These are phyloP conservation scores for Yamadazyma diospyri DNA, from an alignment of 1,139 yeast species.

Conservation along the genomic window DNA sequence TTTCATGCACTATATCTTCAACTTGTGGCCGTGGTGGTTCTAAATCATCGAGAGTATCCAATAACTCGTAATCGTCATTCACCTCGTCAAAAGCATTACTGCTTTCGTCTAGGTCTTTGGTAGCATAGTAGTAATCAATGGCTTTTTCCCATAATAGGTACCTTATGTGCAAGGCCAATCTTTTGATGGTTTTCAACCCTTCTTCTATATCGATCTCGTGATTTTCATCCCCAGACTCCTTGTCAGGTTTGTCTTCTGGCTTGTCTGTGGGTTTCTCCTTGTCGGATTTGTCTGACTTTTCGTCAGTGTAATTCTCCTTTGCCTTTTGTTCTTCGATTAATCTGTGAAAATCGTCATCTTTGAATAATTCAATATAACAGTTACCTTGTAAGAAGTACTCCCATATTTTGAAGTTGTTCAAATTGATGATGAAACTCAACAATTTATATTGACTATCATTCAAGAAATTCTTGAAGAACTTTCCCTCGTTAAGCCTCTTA, in stretches of 20 bases:
- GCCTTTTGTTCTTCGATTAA: constrained; percentile 2
- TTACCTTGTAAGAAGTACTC: constrained; percentile 52
- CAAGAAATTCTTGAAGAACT: constrained; percentile 56
- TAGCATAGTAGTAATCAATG: constrained; percentile 47
- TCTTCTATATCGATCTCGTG: constrained; percentile 38
- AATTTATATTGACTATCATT: constrained; percentile 61
- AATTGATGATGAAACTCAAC: constrained; percentile 38
- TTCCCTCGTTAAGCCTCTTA: constrained; percentile 41
- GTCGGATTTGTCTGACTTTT: constrained; percentile 8
- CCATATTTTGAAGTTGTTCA: constrained; percentile 43
- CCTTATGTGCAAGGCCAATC: constrained; percentile 60
- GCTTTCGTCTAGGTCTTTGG: constrained; percentile 27
- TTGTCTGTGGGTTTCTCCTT: constrained; percentile 6
- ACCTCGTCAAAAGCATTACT: constrained; percentile 29
- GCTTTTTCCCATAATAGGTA: constrained; percentile 76
- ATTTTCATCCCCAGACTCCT: constrained; percentile 10
- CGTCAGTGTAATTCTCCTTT: constrained; percentile 11
- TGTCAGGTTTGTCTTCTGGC: constrained; percentile 9
- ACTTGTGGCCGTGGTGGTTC: constrained; percentile 18
- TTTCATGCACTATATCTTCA: constrained; percentile 17
- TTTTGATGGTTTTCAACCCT: constrained; percentile 48
- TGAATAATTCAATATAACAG: constrained; percentile 32
- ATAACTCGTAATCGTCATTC: constrained; percentile 35
- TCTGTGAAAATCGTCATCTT: constrained; percentile 9
- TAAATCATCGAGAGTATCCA: constrained; percentile 29